Conservation (phyloP, 768 basidiomycete species). For the Coprinopsis marcescibilis region DNA sequence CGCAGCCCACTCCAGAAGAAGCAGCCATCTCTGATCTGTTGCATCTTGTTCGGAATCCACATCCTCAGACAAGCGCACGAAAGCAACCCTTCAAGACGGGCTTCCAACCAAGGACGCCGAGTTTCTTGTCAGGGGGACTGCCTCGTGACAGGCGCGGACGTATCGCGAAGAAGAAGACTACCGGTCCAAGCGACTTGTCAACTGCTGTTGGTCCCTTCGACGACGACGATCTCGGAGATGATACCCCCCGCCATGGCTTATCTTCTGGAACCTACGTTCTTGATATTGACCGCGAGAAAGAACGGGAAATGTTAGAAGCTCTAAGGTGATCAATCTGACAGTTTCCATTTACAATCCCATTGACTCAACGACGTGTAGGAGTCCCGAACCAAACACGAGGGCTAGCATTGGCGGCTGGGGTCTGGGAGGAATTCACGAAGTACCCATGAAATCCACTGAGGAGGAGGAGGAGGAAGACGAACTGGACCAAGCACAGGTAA, state of each 20-base stretch:
- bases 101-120: slow-evolving; percentile 42
- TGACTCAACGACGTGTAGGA: slow-evolving; percentile 28
- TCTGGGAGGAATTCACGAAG: slow-evolving; percentile 55
- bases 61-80: slow-evolving; percentile 31
- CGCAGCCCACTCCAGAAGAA: slow-evolving; percentile 58
- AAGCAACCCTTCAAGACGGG: slow-evolving; percentile 22
- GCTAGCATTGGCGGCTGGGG: slow-evolving; percentile 73
- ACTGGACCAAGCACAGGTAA: slow-evolving; percentile 61
- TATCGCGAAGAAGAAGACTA: slow-evolving; percentile 50
- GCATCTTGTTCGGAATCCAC: slow-evolving; percentile 52
- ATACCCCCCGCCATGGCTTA: slow-evolving; percentile 42
- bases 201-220: slow-evolving; percentile 25
- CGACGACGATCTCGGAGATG: slow-evolving; percentile 44
- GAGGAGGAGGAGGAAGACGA: slow-evolving; percentile 63
- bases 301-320: slow-evolving; percentile 52
- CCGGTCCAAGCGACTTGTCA: slow-evolving; percentile 25
- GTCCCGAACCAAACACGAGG: slow-evolving; percentile 44
- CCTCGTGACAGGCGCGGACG: slow-evolving; percentile 78
- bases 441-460: slow-evolving; percentile 37
- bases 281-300: slow-evolving; percentile 41
- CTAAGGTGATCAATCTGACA: no score
- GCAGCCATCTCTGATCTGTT: slow-evolving; percentile 64
- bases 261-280: slow-evolving; percentile 26
- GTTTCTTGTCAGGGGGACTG: slow-evolving; percentile 65
- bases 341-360: slow-evolving; percentile 6